These are phyloP conservation scores for Amborella trichopoda DNA, from an alignment of 164 flowering plant species.

Conservation along the genomic window DNA sequence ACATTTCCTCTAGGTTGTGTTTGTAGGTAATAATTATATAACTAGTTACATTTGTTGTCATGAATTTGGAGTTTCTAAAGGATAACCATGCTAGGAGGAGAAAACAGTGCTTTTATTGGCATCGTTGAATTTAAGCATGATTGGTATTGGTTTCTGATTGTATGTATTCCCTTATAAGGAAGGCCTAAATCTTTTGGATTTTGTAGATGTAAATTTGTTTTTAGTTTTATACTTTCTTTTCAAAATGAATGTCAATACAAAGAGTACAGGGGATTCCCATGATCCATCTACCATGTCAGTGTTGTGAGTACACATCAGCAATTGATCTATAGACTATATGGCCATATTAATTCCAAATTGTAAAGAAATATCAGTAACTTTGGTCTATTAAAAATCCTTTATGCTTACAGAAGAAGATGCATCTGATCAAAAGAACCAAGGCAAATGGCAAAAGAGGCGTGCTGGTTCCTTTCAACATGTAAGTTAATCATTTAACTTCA, in stretches of 20 bases:
- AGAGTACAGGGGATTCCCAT: too few species aligned
- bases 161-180: too few species aligned
- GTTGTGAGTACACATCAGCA: neutral
- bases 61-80: too few species aligned
- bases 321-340: neutral
- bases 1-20: too few species aligned
- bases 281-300: neutral
- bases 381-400: neutral
- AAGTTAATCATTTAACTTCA: neutral
- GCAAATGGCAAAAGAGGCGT: slow-evolving; percentile 29
- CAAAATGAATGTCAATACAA: neutral
- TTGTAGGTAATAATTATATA: too few species aligned
- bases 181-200: too few species aligned
- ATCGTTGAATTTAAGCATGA: too few species aligned
- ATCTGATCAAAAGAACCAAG: slow-evolving; percentile 18
- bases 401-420: slow-evolving; percentile 39
- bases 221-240: neutral
- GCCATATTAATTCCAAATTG: neutral
- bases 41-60: too few species aligned
- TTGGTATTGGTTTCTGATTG: too few species aligned
- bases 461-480: slow-evolving; percentile 3
- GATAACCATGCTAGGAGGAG: too few species aligned
- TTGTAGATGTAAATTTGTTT: too few species aligned
- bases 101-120: too few species aligned
- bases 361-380: neutral